phyloP scores from a whole-genome alignment of 495 filamentous ascomycete genomes.

The Neurospora discreta region DNA sequence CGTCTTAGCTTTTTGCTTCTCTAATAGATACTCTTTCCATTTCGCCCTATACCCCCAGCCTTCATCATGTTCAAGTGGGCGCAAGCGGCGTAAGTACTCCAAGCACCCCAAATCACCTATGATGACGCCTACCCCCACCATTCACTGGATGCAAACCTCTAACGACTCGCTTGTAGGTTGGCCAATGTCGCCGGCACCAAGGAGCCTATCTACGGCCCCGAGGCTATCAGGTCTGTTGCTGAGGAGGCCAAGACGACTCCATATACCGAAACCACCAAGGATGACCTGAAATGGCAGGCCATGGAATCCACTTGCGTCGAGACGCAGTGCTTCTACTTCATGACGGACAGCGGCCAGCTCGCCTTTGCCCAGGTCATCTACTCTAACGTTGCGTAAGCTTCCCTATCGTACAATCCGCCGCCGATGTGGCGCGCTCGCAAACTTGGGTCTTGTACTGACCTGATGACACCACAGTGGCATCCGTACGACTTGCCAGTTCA shows the following conservation, averaged over 20 bases:
- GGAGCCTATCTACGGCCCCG: slow-evolving; percentile 91
- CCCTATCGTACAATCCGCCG: background rate
- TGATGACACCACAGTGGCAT: slow-evolving; percentile 52
- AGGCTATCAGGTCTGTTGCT: slow-evolving; percentile 75
- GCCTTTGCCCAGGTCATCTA: slow-evolving; percentile 88
- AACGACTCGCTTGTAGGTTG: slow-evolving; percentile 42
- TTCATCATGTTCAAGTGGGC: slow-evolving; percentile 41
- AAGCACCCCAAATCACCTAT: slow-evolving; percentile 3
- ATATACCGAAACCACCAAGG: slow-evolving; percentile 66
- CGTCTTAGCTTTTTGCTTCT: background rate
- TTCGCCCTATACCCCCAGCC: slow-evolving; percentile 3
- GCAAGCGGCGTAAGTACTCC: slow-evolving; percentile 30
- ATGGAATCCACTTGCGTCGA: slow-evolving; percentile 83
- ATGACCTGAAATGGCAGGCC: slow-evolving; percentile 71
- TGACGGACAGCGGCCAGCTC: slow-evolving; percentile 63
- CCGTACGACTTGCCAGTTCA: slow-evolving; percentile 83
- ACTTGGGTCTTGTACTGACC: slow-evolving; percentile 15
- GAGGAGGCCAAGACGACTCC: slow-evolving; percentile 66
- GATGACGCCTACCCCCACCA: background rate
- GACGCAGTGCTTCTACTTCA: slow-evolving; percentile 92
- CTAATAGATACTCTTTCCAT: background rate
- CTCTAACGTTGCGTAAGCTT: slow-evolving; percentile 86
- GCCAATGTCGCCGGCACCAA: slow-evolving; percentile 88
- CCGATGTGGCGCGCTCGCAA: slow-evolving; percentile 2
- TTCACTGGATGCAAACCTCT: background rate